These are phyloP conservation scores for Fagopyrum homotropicum DNA, from an alignment of 148 eudicot genomes.

Conservation along the genomic window DNA sequence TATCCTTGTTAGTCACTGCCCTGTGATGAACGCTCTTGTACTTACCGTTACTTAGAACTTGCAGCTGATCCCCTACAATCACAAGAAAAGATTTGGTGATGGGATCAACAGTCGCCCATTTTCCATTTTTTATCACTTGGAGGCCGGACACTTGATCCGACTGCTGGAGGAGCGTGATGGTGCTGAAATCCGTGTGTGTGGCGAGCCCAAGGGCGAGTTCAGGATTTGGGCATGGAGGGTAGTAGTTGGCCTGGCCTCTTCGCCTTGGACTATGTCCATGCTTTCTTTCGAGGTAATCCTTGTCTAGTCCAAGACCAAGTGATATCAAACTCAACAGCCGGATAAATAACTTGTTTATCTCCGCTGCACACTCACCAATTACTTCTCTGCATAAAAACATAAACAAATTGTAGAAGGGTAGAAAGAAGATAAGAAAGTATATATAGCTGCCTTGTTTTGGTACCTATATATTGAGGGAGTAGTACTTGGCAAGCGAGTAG, in stretches of 20 bases:
- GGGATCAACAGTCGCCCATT: no score
- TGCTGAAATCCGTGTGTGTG: conserved; percentile 21
- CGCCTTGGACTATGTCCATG: conserved; percentile 13
- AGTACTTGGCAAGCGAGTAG: no score
- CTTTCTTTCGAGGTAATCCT: conserved; percentile 17
- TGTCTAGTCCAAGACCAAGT: not conserved
- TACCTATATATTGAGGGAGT: no score
- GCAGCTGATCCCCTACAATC: conserved; percentile 33
- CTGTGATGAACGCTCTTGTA: conserved; percentile 21
- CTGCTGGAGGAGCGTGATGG: conserved; percentile 23
- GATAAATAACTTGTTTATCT: conserved; percentile 13
- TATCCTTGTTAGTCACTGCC: conserved; percentile 5
- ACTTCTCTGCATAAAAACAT: not conserved
- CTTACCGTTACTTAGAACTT: conserved; percentile 31
- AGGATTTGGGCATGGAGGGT: conserved; percentile 33
- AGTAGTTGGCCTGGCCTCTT: conserved; percentile 33
- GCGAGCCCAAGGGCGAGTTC: conserved; percentile 23
- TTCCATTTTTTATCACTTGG: no score
- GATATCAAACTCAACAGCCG: conserved; percentile 7
- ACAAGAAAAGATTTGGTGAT: not conserved
- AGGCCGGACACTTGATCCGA: conserved; percentile 7
- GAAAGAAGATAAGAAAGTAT: no score
- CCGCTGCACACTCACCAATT: conserved; percentile 11
- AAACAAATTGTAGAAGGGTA: no score
- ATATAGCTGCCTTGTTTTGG: no score